These are phyloP conservation scores for Claviceps sp. DNA, from an alignment of 2,329 filamentous ascomycete species.

Conservation along the genomic window DNA sequence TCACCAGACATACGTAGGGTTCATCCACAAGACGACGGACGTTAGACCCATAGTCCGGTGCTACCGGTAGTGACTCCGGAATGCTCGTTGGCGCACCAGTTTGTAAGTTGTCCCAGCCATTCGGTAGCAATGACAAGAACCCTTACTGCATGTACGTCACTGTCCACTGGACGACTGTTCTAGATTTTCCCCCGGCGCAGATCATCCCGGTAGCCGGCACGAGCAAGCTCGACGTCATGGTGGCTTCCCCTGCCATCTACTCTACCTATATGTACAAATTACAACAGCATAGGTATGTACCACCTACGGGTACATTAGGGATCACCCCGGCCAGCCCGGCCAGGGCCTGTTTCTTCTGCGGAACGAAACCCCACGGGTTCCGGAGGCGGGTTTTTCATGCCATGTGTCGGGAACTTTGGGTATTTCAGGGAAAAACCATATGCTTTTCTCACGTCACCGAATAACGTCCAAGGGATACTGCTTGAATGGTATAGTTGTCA, in stretches of 20 bases:
- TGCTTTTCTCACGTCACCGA: constrained; percentile 62
- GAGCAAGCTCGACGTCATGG: constrained; percentile 65
- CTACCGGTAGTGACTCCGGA: too few species aligned
- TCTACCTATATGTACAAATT: too few species aligned
- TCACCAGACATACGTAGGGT: constrained; percentile 69
- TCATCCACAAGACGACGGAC: constrained; percentile 58
- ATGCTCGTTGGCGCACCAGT: too few species aligned
- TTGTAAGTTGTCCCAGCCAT: too few species aligned
- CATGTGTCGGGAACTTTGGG: constrained; percentile 58
- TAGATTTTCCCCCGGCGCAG: constrained; percentile 61
- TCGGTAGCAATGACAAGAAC: constrained; percentile 37
- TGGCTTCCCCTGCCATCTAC: constrained; percentile 45
- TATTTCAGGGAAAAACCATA: constrained; percentile 53
- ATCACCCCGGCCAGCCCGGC: constrained; percentile 46
- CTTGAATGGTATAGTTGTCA: constrained; percentile 51
- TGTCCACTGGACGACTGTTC: constrained; percentile 60
- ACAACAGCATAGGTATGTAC: too few species aligned
- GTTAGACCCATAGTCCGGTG: constrained; percentile 46
- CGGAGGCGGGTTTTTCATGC: constrained; percentile 57
- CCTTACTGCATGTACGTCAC: constrained; percentile 57
- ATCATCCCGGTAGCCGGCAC: constrained; percentile 65
- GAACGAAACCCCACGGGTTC: constrained; percentile 57
- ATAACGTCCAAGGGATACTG: constrained; percentile 57
- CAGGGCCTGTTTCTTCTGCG: constrained; percentile 63
- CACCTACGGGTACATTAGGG: constrained; percentile 23